Percentiles rank a stretch among this genome's conserved stretches.
Evolutionary conservation across 2,329 filamentous ascomycete species (phyloP).

Genomic region (Fusarium abutilonis): DNA sequence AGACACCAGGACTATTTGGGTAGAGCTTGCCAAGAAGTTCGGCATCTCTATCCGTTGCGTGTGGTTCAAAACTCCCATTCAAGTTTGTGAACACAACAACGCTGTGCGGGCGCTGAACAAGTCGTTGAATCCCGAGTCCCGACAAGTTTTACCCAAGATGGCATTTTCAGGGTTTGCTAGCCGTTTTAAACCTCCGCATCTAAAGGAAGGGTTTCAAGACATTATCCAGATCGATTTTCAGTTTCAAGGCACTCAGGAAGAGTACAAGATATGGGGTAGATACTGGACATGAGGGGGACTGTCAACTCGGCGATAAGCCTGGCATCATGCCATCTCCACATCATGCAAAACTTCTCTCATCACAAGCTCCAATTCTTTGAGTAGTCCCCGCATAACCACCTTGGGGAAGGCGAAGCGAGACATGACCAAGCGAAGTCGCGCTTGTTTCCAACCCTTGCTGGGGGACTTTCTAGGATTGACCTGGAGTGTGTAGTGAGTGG

Average conservation of each 20-base stretch:
- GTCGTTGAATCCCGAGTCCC: constrained; percentile 83
- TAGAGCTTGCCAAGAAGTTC: constrained; percentile 74
- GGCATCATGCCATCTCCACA: constrained; percentile 36
- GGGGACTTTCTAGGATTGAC: constrained; percentile 5
- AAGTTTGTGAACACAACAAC: constrained; percentile 86
- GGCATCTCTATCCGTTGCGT: constrained; percentile 84
- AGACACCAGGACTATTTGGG: constrained; percentile 81
- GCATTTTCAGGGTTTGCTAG: constrained; percentile 82
- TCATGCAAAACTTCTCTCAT: constrained; percentile 18
- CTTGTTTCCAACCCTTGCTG: background rate
- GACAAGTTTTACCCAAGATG: constrained; percentile 76
- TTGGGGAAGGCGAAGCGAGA: constrained; percentile 27
- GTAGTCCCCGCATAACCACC: constrained; percentile 6
- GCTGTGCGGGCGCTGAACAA: constrained; percentile 77
- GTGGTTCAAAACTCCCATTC: constrained; percentile 78
- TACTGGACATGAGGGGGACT: constrained; percentile 73
- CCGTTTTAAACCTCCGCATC: constrained; percentile 76
- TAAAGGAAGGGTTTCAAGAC: constrained; percentile 85
- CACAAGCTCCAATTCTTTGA: constrained; percentile 16
- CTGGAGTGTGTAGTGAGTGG: constrained; percentile 21
- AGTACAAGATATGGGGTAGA: constrained; percentile 76
- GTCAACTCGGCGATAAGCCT: constrained; percentile 8
- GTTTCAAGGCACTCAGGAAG: constrained; percentile 75
- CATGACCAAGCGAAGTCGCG: background rate
- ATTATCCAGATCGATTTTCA: constrained; percentile 79